These are phyloP conservation scores for Microascus cirrosus DNA, from an alignment of 2,329 filamentous ascomycete species.

Conservation along the genomic window DNA sequence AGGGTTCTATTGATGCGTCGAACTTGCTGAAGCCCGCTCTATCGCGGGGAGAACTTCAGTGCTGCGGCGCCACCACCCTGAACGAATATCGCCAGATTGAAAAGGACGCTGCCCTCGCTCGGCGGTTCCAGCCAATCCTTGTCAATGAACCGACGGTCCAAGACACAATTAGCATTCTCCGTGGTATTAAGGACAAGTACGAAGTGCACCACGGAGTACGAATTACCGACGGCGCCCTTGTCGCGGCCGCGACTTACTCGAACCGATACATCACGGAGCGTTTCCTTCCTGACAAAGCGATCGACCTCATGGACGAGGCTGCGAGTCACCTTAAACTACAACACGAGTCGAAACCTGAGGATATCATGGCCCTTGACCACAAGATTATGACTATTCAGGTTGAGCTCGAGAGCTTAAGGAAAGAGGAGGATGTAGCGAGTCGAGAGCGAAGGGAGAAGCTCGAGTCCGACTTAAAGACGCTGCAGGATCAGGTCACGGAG, in stretches of 20 bases:
- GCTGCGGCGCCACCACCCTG: conserved; percentile 87
- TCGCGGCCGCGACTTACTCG: conserved; percentile 82
- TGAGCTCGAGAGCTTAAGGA: conserved; percentile 84
- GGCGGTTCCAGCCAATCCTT: conserved; percentile 86
- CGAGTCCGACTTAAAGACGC: conserved; percentile 61
- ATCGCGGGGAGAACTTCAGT: conserved; percentile 87
- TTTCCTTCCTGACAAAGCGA: conserved; percentile 93
- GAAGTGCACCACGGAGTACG: conserved; percentile 94
- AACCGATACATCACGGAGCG: conserved; percentile 96
- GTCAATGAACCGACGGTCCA: conserved; percentile 87
- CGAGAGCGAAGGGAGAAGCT: conserved; percentile 80
- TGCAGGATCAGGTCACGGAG: conserved; percentile 64
- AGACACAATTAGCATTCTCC: conserved; percentile 88
- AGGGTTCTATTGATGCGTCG: conserved; percentile 92
- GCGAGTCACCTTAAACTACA: conserved; percentile 82
- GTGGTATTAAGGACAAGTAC: conserved; percentile 95
- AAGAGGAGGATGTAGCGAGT: conserved; percentile 85
- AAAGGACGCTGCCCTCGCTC: conserved; percentile 86
- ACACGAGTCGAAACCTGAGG: conserved; percentile 93
- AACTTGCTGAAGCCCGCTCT: conserved; percentile 89
- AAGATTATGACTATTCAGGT: conserved; percentile 98
- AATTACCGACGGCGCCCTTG: conserved; percentile 84
- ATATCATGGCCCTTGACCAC: conserved; percentile 84
- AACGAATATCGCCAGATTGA: conserved; percentile 90
- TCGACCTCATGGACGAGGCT: conserved; percentile 92